Conservation (phyloP, 495 filamentous ascomycete genomes). For the Hypoxylon crocopeplum region DNA sequence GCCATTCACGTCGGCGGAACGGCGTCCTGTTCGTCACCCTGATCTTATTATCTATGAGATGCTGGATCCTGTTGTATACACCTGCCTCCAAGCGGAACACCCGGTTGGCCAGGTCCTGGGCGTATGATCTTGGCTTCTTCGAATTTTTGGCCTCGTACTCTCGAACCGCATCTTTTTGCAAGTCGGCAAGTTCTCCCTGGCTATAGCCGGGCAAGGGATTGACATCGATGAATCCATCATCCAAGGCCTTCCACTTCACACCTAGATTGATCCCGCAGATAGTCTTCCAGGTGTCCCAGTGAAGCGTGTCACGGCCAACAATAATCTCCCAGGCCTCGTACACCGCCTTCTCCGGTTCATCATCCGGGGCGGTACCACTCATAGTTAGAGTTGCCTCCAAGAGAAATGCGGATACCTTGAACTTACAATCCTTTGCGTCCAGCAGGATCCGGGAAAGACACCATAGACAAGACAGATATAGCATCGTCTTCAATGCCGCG, state of each 20-base stretch:
- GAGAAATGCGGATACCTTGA: neutral
- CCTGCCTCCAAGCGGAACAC: constrained; percentile 11
- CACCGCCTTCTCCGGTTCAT: constrained; percentile 16
- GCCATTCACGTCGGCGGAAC: constrained; percentile 37
- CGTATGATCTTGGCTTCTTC: constrained; percentile 28
- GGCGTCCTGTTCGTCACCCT: constrained; percentile 32
- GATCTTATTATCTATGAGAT: constrained; percentile 27
- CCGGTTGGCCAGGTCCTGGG: constrained; percentile 38
- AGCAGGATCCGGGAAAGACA: constrained; percentile 14
- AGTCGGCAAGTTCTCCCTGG: constrained; percentile 32
- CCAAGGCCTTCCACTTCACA: constrained; percentile 7
- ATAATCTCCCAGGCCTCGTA: constrained; percentile 26
- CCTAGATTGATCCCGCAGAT: constrained; percentile 29
- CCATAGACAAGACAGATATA: constrained; percentile 15
- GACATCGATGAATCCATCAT: constrained; percentile 20
- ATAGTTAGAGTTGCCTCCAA: neutral
- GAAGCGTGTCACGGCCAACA: neutral
- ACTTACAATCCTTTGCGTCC: constrained; percentile 24
- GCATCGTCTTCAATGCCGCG: constrained; percentile 9
- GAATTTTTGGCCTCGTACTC: constrained; percentile 10
- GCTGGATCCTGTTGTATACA: constrained; percentile 19
- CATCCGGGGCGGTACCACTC: constrained; percentile 7
- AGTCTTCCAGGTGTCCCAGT: constrained; percentile 9
- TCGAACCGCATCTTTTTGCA: constrained; percentile 23
- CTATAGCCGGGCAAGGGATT: constrained; percentile 10